Evolutionary conservation across 179 eudicot genomes (phyloP).

Genomic region (Silene noctiflora): DNA sequence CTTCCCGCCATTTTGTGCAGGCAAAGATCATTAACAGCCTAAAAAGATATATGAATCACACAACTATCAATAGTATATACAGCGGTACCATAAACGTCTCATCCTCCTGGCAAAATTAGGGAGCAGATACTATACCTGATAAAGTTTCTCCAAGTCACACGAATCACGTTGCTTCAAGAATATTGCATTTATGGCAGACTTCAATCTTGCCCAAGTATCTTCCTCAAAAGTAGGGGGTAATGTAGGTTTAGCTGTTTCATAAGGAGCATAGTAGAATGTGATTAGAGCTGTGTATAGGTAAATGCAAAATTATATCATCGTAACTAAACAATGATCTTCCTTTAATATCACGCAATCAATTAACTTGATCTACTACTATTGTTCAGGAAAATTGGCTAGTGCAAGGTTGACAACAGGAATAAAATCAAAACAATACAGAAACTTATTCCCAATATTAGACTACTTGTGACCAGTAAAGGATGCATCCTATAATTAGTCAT

Average conservation of each 20-base stretch:
- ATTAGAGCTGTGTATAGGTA: background rate
- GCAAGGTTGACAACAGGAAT: too few species aligned
- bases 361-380: background rate
- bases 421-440: too few species aligned
- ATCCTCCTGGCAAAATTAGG: background rate
- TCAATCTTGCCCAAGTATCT: constrained; percentile 82
- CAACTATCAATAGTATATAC: constrained; percentile 2
- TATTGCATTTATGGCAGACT: constrained; percentile 87
- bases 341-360: background rate
- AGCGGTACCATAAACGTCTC: constrained; percentile 1
- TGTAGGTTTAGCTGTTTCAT: constrained; percentile 70
- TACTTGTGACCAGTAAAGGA: background rate
- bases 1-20: constrained; percentile 90
- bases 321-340: background rate
- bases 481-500: background rate
- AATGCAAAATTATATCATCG: background rate
- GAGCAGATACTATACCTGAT: constrained; percentile 47
- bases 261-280: constrained; percentile 5
- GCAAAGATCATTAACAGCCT: constrained; percentile 97
- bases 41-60: constrained; percentile 11
- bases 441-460: background rate
- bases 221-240: constrained; percentile 85
- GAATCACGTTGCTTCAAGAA: constrained; percentile 88
- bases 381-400: too few species aligned
- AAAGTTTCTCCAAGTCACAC: constrained; percentile 87